phyloP scores from a whole-genome alignment of 768 basidiomycete genomes.

The Botryobasidium botryosum region DNA sequence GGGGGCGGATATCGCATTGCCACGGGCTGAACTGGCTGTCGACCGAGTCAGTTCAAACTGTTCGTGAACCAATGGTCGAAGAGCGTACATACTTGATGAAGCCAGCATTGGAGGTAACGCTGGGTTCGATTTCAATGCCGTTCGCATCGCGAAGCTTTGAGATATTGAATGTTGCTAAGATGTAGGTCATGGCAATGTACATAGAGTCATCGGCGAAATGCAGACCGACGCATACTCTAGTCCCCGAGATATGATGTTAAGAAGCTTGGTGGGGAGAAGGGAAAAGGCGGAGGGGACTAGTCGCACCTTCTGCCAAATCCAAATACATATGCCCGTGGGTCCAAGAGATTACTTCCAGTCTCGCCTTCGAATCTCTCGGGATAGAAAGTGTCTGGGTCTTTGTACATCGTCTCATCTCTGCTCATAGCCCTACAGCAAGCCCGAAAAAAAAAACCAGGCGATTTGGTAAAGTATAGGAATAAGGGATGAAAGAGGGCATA shows the following conservation, averaged over 20 bases:
- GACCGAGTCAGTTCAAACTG: too few species aligned
- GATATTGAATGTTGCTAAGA: background rate
- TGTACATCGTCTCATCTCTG: background rate
- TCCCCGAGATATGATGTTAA: background rate
- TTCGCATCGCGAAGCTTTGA: background rate
- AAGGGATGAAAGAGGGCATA: too few species aligned
- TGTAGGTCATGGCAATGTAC: background rate
- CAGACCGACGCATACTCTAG: background rate
- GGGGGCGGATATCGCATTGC: too few species aligned
- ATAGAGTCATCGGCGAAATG: background rate
- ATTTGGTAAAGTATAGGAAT: too few species aligned
- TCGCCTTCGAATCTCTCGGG: conserved; percentile 7
- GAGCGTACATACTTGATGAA: background rate
- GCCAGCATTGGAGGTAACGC: background rate
- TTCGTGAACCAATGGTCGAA: too few species aligned
- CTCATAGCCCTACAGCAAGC: conserved; percentile 4
- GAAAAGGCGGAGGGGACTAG: too few species aligned
- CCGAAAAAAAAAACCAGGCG: background rate
- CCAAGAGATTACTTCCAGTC: too few species aligned
- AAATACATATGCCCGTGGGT: background rate
- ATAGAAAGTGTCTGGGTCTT: conserved; percentile 3
- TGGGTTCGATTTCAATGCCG: background rate
- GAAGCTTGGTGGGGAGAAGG: background rate
- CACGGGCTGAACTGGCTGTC: too few species aligned
- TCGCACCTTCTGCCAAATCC: background rate